Evolutionary conservation across 164 flowering plant genomes (phyloP), one percentile per base, ranked within the genome.

Genomic region (Vitis labrusca): DNA sequence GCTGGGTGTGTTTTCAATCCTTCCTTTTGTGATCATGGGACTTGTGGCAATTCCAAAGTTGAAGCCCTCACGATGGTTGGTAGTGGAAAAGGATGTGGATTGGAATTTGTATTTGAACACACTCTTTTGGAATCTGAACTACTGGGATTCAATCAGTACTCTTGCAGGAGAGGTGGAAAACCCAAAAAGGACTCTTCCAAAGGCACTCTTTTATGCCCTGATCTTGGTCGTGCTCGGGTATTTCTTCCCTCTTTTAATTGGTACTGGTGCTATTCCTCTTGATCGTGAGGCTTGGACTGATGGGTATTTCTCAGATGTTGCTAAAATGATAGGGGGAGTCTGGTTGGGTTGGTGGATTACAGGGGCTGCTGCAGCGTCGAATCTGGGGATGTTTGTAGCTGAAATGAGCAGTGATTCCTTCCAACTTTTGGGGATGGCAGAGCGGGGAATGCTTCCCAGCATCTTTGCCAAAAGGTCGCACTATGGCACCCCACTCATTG

Each of bases 391-490:
- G 86, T 86, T 84, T 78, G 79, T 86, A 49, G 77, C 90, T 3
- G 88, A 84, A 55, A 86, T 86, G 90, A 86, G 88, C 80, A 86
- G 90, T 50, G 88, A 83, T 61, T 83, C 88, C 14, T 84, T 84
- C 76, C 88, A 84, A 52, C 86, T 86, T 64, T 79, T 86, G 2
- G 88, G 90, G 4, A 86, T 86, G 90, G 88, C 90, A 6, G 90
- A 86, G 44, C 69, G 85, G 29, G 88, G 90, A 17, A 81, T 86
- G 88, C 78, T 86, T 12, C 90, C 90, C 0, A 84, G 76, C 69
- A 73, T 84, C 68, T 84, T 86, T 54, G 63, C 76, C 62, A 82
- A 65, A 56, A 81, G 90, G 67, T 86, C 88, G 54, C 80, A 70
- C 13, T 64, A 86, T 63, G 88, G 86, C 63, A 86, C 89, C 53